Conservation (phyloP, 2,329 filamentous ascomycete genomes). For the Talaromyces sp. region DNA sequence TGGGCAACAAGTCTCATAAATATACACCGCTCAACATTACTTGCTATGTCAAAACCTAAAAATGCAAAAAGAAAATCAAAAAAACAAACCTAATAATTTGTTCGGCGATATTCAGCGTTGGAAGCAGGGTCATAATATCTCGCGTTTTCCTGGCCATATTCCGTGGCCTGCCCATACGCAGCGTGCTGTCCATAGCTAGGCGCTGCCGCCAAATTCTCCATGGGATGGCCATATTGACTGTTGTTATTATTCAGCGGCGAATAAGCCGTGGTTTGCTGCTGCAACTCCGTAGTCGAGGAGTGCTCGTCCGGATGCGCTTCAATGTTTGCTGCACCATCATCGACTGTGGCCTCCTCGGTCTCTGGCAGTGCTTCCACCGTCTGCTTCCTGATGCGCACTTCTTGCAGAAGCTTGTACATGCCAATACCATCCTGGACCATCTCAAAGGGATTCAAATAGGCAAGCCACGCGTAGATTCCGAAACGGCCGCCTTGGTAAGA, state of each 20-base stretch:
- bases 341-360: background rate
- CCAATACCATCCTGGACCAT: background rate
- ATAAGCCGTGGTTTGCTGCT: background rate
- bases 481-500: background rate
- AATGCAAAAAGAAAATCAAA: background rate
- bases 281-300: background rate
- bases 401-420: slow-evolving; percentile 1
- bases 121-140: background rate
- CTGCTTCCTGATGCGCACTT: background rate
- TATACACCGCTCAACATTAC: background rate
- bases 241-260: background rate
- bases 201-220: background rate
- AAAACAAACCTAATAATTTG: background rate
- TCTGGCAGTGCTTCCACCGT: background rate
- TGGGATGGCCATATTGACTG: background rate
- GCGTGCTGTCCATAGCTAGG: background rate
- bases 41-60: background rate
- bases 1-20: background rate
- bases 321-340: background rate
- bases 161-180: background rate
- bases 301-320: background rate
- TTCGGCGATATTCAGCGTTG: background rate
- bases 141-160: background rate
- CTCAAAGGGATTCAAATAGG: background rate
- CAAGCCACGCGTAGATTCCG: background rate